Evolutionary conservation across 805 yeast genomes (phyloP).

Genomic region (Saturnispora quitensis): DNA sequence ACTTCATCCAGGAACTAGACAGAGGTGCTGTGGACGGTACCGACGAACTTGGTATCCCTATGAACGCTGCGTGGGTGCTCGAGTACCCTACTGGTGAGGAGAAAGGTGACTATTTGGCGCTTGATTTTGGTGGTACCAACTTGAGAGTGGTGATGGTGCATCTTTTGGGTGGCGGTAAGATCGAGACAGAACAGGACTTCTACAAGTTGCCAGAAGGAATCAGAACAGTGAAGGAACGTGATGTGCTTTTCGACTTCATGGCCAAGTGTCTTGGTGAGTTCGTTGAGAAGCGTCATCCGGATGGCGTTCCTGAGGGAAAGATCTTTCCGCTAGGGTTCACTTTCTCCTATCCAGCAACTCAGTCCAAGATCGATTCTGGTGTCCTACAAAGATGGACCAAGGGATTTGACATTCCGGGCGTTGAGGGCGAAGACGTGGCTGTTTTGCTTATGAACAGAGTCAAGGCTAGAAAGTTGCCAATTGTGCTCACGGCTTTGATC

Average conservation of each 20-base stretch:
- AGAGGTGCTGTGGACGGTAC: constrained; percentile 46
- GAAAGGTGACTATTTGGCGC: constrained; percentile 49
- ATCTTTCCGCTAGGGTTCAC: constrained; percentile 88
- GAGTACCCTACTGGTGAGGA: constrained; percentile 51
- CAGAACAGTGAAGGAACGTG: constrained; percentile 68
- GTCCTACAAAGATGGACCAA: constrained; percentile 95
- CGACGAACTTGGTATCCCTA: constrained; percentile 41
- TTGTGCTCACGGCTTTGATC: constrained; percentile 85
- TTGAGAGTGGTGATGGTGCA: constrained; percentile 45
- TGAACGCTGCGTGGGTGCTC: constrained; percentile 54
- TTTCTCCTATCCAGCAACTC: constrained; percentile 87
- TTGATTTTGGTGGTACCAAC: constrained; percentile 57
- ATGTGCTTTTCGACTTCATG: constrained; percentile 79
- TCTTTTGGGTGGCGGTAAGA: constrained; percentile 66
- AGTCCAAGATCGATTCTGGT: constrained; percentile 76
- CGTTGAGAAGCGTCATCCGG: constrained; percentile 57
- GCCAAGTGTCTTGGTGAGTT: constrained; percentile 77
- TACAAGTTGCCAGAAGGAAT: constrained; percentile 68
- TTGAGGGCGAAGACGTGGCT: constrained; percentile 92
- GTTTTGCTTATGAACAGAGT: constrained; percentile 81
- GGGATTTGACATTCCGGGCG: constrained; percentile 92
- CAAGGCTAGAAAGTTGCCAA: constrained; percentile 59
- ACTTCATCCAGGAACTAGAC: constrained; percentile 42
- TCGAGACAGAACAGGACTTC: constrained; percentile 84
- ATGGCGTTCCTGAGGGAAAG: constrained; percentile 45